Evolutionary conservation across 768 basidiomycete genomes (phyloP).

Genomic region (Tulasnella sp.): DNA sequence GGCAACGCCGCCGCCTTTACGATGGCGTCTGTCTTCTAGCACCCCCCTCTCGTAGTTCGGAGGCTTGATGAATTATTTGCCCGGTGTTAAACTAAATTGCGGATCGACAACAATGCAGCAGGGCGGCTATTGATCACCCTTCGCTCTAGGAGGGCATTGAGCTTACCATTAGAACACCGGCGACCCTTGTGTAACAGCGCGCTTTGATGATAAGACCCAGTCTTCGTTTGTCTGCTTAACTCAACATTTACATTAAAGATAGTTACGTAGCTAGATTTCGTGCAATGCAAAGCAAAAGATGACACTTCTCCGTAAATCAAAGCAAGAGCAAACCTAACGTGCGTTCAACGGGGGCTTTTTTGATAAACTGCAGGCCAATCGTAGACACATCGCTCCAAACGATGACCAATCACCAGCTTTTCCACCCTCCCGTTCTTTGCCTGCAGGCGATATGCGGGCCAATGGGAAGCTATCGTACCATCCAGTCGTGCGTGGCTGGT

Average conservation of each 20-base stretch:
- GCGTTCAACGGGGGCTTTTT: neutral
- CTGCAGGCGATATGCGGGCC: neutral
- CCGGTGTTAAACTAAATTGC: constrained; percentile 8
- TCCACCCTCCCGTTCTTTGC: neutral
- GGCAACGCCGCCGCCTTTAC: neutral
- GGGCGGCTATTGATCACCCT: neutral
- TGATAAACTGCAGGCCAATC: neutral
- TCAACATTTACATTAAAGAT: neutral
- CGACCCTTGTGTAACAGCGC: neutral
- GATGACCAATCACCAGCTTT: neutral
- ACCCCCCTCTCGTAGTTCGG: neutral
- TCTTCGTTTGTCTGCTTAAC: neutral
- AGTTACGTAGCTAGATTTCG: too few species aligned
- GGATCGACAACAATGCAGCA: neutral
- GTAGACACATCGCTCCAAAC: neutral
- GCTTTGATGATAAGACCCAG: neutral
- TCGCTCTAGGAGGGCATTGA: neutral
- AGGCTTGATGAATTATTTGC: neutral
- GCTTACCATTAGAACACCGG: neutral
- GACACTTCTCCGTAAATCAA: neutral
- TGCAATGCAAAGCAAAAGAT: neutral
- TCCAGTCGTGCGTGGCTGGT: neutral
- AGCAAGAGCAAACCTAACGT: neutral
- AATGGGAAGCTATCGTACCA: neutral
- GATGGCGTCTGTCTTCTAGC: neutral